Percentiles rank a stretch among this genome's conserved stretches.
Conservation (phyloP, 139 green algal species). For the Chlorella vulgaris region DNA sequence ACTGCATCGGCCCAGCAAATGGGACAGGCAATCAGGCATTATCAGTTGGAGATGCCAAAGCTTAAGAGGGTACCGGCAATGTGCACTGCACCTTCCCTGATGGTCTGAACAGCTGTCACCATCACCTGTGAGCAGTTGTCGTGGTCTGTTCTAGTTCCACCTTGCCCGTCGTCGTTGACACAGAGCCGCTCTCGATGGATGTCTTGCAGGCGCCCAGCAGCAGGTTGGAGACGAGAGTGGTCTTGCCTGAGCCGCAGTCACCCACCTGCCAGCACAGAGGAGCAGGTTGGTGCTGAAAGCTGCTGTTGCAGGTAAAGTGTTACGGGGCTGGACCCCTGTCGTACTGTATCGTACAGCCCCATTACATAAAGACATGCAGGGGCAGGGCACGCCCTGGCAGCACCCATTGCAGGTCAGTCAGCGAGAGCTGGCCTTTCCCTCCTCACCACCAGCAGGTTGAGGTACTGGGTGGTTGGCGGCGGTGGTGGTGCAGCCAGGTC, state of each 20-base stretch:
- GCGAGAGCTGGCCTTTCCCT: neutral
- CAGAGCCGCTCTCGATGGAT: neutral
- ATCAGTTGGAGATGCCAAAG: too few relatives aligned
- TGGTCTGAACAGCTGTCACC: too few relatives aligned
- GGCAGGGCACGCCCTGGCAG: neutral
- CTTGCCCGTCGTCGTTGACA: neutral
- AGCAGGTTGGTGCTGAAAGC: too few relatives aligned
- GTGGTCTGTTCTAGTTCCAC: neutral
- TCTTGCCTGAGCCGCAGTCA: neutral
- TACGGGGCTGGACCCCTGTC: neutral
- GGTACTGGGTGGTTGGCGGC: too few relatives aligned
- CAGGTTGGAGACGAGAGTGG: neutral
- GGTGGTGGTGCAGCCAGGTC: too few relatives aligned
- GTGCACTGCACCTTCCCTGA: too few relatives aligned
- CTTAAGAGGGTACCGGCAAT: too few relatives aligned
- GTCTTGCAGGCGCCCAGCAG: neutral
- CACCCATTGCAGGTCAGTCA: neutral
- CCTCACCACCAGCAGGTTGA: neutral
- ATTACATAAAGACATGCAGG: neutral
- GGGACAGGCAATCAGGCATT: too few relatives aligned
- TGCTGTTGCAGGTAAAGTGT: neutral
- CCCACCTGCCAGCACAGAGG: neutral
- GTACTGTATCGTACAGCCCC: neutral
- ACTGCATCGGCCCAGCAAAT: too few relatives aligned
- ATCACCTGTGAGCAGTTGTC: too few relatives aligned